Base-by-base conservation (phyloP, 2,329 filamentous ascomycete genomes). In the Colletotrichum sp. region DNA sequence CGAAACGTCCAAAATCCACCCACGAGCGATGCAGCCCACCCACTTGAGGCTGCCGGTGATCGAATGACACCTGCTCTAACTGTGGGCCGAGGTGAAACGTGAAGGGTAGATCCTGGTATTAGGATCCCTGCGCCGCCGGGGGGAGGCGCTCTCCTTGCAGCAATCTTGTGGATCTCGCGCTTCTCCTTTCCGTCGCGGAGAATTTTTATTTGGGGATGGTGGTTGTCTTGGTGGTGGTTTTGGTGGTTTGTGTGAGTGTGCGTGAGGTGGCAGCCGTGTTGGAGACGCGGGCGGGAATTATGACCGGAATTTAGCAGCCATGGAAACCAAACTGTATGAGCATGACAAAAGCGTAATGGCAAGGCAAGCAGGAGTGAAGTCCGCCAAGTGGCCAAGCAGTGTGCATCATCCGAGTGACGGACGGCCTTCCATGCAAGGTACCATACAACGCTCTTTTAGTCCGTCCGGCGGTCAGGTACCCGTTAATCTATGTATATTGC, bases 111-210 rank as follows among this genome's bases (percentile, higher is more conserved):
- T 69, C 64, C 71, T 55, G 21, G 70, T 49, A 13, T n/a, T 9
- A 10, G 15, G 9, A 52, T 34, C 49, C 67, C 39, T 57, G 71
- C 32, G n/a, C 36, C 5, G 9, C 26, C 66, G 44, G 67, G 66
- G 67, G 44, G 59, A 24, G 18, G 32, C 21, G n/a, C 39, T 18
- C 72, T 70, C 76, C 76, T 76, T 77, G 76, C 39, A 71, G 73
- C 69, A 70, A 77, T 76, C 73, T 62, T 66, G 65, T 76, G 73
- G 65, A 76, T 76, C 73, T 67, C 69, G 63, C 73, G 73, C 69
- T 67, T 69, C 65, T 76, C 73, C 75, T 75, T 71, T 77, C 59
- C 71, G 21, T 66, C 28, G 34, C 74, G 74, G 74, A 76, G 65
- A 76, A 64, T 74, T 67, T 64, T 64, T 49, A n/a, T n/a, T 64